Percentiles rank a stretch among this genome's conserved stretches.
phyloP scores from a whole-genome alignment of 768 basidiomycete species.

The Suillus weaverae region DNA sequence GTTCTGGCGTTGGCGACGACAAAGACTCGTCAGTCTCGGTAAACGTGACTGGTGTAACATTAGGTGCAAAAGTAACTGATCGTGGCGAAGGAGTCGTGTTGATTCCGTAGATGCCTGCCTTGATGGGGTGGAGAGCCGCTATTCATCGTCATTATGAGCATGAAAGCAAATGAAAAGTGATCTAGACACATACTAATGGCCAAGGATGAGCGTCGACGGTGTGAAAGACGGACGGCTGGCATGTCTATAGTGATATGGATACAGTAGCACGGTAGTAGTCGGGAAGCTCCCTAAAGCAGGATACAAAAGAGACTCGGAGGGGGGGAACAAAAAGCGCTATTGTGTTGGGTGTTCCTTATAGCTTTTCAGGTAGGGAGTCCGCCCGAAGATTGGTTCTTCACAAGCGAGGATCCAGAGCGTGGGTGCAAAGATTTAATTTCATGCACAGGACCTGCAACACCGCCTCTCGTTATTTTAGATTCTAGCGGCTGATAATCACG shows the following conservation, averaged over 20 bases:
- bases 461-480: neutral
- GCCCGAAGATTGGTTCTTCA: constrained; percentile 1
- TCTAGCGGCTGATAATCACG: neutral
- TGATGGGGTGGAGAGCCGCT: constrained; percentile 41
- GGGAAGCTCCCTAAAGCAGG: constrained; percentile 16
- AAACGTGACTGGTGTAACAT: constrained; percentile 57
- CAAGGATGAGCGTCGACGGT: constrained; percentile 43
- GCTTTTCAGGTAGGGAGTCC: constrained; percentile 5
- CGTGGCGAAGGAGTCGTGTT: constrained; percentile 39
- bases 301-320: constrained; percentile 21
- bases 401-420: constrained; percentile 10
- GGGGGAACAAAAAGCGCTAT: constrained; percentile 24
- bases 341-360: constrained; percentile 29
- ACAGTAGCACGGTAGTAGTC: constrained; percentile 12
- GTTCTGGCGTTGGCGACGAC: constrained; percentile 22
- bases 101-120: constrained; percentile 55
- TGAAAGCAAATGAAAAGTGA: neutral
- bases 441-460: constrained; percentile 15
- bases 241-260: constrained; percentile 27
- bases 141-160: neutral
- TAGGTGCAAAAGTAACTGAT: constrained; percentile 62
- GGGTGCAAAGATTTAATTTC: neutral
- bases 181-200: constrained; percentile 30
- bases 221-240: constrained; percentile 37
- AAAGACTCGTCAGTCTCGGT: constrained; percentile 34